Percentiles rank a stretch among this genome's conserved stretches.
Conservation (phyloP, 2,329 filamentous ascomycete genomes). For the Stagonosporopsis tanaceti region DNA sequence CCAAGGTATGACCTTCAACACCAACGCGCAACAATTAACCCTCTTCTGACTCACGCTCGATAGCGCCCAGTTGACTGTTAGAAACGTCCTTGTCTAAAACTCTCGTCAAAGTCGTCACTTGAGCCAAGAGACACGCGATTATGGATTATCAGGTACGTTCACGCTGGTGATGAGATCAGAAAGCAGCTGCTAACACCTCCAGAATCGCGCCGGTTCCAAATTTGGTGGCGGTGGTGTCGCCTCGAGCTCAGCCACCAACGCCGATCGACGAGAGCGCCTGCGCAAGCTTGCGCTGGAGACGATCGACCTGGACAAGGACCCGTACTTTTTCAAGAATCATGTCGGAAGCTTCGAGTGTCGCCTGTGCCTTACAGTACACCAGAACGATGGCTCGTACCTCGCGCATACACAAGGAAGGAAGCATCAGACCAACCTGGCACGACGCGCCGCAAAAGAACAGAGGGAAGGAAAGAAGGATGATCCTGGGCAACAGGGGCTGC, state of each 20-base stretch:
- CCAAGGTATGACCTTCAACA: constrained; percentile 12
- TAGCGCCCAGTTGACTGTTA: no score
- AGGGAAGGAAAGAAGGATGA: constrained; percentile 80
- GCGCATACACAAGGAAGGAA: constrained; percentile 98
- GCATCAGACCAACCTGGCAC: constrained; percentile 97
- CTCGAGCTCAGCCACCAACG: constrained; percentile 90
- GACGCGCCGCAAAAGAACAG: constrained; percentile 93
- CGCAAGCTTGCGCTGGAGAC: constrained; percentile 98
- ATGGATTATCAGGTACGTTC: constrained; percentile 62
- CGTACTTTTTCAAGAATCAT: constrained; percentile 99
- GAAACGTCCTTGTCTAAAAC: no score
- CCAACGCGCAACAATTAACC: constrained; percentile 18
- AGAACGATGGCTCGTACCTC: constrained; percentile 98
- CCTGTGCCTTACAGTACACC: constrained; percentile 95
- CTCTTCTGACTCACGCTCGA: background rate
- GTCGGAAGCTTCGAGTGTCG: constrained; percentile 98
- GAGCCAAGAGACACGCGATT: background rate
- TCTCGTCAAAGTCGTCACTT: background rate
- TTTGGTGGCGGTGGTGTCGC: constrained; percentile 97
- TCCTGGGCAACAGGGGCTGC: constrained; percentile 77
- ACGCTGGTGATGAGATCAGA: background rate
- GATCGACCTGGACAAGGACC: constrained; percentile 99
- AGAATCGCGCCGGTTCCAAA: constrained; percentile 96
- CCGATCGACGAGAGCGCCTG: constrained; percentile 94
- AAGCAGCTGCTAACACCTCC: constrained; percentile 24